A percentile compares a stretch with the other conserved stretches of the same genome.
These are phyloP conservation scores for Xylariaceae sp. DNA, from an alignment of 2,329 filamentous ascomycete genomes.

Conservation along the genomic window DNA sequence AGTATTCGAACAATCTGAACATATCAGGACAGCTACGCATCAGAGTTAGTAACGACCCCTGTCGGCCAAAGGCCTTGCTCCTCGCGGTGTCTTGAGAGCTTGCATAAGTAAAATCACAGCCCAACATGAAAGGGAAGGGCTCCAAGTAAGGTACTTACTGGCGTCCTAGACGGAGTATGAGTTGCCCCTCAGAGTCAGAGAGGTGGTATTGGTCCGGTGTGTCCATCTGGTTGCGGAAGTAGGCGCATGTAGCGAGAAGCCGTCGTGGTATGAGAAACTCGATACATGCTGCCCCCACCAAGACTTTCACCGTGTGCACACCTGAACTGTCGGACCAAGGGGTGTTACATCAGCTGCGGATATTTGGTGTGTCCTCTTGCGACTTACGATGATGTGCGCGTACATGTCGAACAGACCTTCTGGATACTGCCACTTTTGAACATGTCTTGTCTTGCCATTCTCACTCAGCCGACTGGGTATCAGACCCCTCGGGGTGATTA, in stretches of 20 bases:
- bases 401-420: too few species aligned
- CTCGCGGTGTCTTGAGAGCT: too few species aligned
- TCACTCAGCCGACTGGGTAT: too few species aligned
- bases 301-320: slow-evolving; percentile 26
- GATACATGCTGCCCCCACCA: slow-evolving; percentile 27
- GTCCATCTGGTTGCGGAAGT: slow-evolving; percentile 27
- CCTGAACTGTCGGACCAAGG: slow-evolving; percentile 14
- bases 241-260: slow-evolving; percentile 27
- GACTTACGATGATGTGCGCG: too few species aligned
- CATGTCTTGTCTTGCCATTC: too few species aligned
- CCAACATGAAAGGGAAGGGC: too few species aligned
- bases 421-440: too few species aligned
- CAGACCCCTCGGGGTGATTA: too few species aligned
- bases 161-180: slow-evolving; percentile 28
- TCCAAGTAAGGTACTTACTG: slow-evolving; percentile 10
- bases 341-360: neutral
- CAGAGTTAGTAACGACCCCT: too few species aligned
- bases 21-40: slow-evolving; percentile 24
- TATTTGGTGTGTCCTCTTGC: slow-evolving; percentile 5
- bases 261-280: slow-evolving; percentile 30
- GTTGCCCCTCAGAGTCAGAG: slow-evolving; percentile 2
- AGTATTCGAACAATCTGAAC: slow-evolving; percentile 33
- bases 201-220: neutral
- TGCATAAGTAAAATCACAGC: too few species aligned
- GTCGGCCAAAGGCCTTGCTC: too few species aligned